A percentile compares a stretch with the other conserved stretches of the same genome.
phyloP scores from a whole-genome alignment of 2,329 filamentous ascomycete genomes.

The Colletotrichum brevisporum region DNA sequence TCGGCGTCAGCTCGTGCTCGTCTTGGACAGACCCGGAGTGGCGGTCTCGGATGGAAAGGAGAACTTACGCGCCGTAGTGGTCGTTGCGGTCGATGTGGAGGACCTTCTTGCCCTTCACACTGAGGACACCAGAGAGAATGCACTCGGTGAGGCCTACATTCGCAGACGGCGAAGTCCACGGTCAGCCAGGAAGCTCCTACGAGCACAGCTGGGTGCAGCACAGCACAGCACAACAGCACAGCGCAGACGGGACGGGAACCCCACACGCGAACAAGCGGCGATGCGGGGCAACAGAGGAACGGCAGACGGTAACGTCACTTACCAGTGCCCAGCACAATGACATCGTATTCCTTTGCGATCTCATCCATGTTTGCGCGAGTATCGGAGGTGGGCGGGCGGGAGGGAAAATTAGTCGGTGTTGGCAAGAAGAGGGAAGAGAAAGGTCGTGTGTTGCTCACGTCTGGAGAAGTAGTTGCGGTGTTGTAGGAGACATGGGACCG shows the following conservation, averaged over 20 bases:
- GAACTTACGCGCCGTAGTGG: constrained; percentile 93
- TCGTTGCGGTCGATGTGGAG: constrained; percentile 99
- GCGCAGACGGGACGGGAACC: constrained; percentile 24
- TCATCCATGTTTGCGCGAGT: constrained; percentile 83
- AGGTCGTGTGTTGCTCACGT: constrained; percentile 28
- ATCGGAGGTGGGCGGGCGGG: constrained; percentile 16
- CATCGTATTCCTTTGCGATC: constrained; percentile 98
- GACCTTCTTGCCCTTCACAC: constrained; percentile 99
- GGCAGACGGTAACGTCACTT: constrained; percentile 54
- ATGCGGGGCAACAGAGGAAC: constrained; percentile 48
- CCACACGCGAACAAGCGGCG: constrained; percentile 41
- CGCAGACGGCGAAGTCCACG: constrained; percentile 47
- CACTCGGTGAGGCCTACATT: constrained; percentile 92
- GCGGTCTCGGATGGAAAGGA: constrained; percentile 18
- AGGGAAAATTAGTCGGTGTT: constrained; percentile 26
- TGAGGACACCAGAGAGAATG: constrained; percentile 96
- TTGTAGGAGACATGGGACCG: constrained; percentile 37
- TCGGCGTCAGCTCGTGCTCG: constrained; percentile 25
- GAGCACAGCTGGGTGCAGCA: constrained; percentile 23
- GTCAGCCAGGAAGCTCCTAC: constrained; percentile 44
- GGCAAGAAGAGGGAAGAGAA: constrained; percentile 32
- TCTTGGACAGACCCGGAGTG: constrained; percentile 15
- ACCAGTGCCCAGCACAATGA: constrained; percentile 98
- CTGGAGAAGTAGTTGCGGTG: constrained; percentile 39
- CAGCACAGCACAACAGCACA: background rate